A percentile compares a stretch with the other conserved stretches of the same genome.
Evolutionary conservation across 2,329 filamentous ascomycete species (phyloP).

Genomic region (Fusarium metavorans): DNA sequence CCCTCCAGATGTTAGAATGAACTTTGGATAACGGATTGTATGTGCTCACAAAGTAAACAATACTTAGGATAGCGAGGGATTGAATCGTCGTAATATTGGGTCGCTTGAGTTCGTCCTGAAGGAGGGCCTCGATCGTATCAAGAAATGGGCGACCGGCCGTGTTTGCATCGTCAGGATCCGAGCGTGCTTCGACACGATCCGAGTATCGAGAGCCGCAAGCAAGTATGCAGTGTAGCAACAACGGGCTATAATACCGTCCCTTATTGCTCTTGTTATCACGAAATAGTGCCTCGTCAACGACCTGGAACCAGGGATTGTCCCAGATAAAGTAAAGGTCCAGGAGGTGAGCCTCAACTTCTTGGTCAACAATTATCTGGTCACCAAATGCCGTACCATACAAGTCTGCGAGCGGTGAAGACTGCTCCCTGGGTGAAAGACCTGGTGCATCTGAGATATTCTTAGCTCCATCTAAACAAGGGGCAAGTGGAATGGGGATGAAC

Average conservation of each 20-base stretch:
- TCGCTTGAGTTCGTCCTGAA: background rate
- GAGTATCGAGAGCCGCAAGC: background rate
- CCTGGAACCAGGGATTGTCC: background rate
- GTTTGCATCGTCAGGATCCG: background rate
- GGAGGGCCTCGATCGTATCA: background rate
- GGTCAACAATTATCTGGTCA: background rate
- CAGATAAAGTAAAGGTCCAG: background rate
- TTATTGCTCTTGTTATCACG: background rate
- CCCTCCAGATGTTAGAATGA: background rate
- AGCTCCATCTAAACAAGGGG: background rate
- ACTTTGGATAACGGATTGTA: fast-evolving
- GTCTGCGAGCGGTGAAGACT: background rate
- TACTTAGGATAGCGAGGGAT: background rate
- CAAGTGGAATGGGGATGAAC: background rate
- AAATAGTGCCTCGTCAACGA: background rate
- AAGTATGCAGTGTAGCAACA: background rate
- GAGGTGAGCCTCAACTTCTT: background rate
- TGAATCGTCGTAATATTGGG: background rate
- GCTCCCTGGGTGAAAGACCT: background rate
- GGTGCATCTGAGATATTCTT: background rate
- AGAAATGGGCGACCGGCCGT: background rate
- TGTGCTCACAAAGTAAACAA: background rate
- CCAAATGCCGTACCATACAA: background rate
- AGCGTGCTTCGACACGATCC: background rate
- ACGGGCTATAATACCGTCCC: background rate